These are phyloP conservation scores for Ogataea naganishii DNA, from an alignment of 805 yeast genomes.

Conservation along the genomic window DNA sequence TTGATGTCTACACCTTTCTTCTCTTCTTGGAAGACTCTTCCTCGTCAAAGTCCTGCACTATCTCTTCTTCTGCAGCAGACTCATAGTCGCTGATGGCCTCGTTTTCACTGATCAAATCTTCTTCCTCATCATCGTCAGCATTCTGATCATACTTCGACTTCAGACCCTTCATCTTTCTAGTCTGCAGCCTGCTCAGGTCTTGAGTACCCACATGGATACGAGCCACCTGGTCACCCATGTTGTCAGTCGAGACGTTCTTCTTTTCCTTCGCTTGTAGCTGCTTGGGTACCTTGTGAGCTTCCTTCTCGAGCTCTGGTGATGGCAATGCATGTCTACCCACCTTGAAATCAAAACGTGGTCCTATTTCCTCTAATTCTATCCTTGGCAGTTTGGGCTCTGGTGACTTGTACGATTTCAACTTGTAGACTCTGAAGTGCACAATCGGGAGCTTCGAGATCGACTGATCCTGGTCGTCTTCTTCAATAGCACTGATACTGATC, in stretches of 20 bases:
- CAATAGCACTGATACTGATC: conserved; percentile 69
- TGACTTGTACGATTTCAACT: conserved; percentile 69
- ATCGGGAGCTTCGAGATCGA: conserved; percentile 54
- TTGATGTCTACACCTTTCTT: conserved; percentile 18
- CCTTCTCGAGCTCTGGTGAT: conserved; percentile 82
- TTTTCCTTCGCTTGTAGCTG: conserved; percentile 73
- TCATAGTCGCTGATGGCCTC: conserved; percentile 14
- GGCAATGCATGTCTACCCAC: conserved; percentile 82
- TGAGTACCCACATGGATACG: conserved; percentile 94
- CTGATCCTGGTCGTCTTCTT: conserved; percentile 67
- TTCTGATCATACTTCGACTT: conserved; percentile 78
- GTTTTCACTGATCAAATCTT: conserved; percentile 35
- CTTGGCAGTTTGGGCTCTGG: conserved; percentile 83
- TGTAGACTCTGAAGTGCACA: conserved; percentile 86
- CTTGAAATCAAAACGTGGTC: conserved; percentile 90
- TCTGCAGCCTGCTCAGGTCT: conserved; percentile 82
- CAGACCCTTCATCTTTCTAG: conserved; percentile 98
- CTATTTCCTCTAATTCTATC: conserved; percentile 89
- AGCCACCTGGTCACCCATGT: conserved; percentile 94
- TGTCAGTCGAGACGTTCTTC: conserved; percentile 84
- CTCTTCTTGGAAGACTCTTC: conserved; percentile 12
- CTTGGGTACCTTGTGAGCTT: conserved; percentile 73
- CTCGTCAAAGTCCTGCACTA: conserved; percentile 6
- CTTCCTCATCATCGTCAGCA: conserved; percentile 43
- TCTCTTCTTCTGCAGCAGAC: conserved; percentile 6